Evolutionary conservation across 2,329 filamentous ascomycete genomes (phyloP).

Genomic region (Aspergillus neoniger): DNA sequence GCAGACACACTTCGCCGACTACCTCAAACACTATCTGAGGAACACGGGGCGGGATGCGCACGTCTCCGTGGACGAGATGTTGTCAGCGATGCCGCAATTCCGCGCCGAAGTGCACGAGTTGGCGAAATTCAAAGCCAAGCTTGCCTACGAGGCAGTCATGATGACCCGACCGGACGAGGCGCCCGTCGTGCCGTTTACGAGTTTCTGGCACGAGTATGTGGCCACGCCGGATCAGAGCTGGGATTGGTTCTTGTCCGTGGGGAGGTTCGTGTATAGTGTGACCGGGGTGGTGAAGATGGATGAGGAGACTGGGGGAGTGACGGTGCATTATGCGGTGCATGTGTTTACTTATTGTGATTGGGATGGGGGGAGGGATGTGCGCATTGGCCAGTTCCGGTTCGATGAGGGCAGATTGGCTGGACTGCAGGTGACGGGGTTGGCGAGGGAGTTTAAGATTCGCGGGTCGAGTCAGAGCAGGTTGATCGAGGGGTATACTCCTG

Average conservation of each 20-base stretch:
- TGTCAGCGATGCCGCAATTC: conserved; percentile 1
- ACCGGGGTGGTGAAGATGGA: neutral
- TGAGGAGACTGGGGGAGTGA: neutral
- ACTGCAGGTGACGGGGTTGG: conserved; percentile 5
- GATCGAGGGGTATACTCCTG: neutral
- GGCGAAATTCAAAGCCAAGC: neutral
- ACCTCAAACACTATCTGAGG: conserved; percentile 5
- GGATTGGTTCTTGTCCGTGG: conserved; percentile 8
- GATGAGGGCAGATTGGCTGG: neutral
- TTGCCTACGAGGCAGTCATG: neutral
- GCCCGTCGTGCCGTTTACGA: neutral
- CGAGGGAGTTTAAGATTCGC: conserved; percentile 3
- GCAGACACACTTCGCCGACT: neutral
- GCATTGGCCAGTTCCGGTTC: neutral
- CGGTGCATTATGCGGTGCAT: conserved; percentile 6
- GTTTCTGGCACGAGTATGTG: conserved; percentile 7
- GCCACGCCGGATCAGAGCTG: conserved; percentile 8
- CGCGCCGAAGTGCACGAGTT: neutral
- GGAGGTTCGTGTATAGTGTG: conserved; percentile 3
- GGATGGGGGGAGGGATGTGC: neutral
- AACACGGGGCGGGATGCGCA: conserved; percentile 3
- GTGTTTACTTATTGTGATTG: conserved; percentile 5
- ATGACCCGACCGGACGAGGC: neutral
- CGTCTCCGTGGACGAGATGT: conserved; percentile 2
- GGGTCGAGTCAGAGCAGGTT: neutral